Evolutionary conservation across 2,329 filamentous ascomycete genomes (phyloP).

Genomic region (Biscogniauxia marginata): DNA sequence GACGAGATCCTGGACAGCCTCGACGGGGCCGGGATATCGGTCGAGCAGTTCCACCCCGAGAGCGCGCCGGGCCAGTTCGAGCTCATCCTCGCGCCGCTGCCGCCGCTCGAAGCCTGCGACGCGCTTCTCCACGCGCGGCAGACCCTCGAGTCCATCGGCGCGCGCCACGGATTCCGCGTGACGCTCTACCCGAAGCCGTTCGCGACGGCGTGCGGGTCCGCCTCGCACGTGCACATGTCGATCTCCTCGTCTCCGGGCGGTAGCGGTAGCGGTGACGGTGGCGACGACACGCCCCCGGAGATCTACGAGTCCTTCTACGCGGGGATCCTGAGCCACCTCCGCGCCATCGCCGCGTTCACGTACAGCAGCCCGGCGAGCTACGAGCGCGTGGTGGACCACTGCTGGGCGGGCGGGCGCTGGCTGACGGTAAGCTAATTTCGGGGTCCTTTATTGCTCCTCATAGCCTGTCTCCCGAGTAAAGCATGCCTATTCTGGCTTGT

Average conservation of each 20-base stretch:
- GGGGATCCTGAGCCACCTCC: slow-evolving; percentile 65
- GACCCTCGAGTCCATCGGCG: slow-evolving; percentile 64
- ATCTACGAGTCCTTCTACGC: slow-evolving; percentile 68
- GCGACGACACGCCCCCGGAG: slow-evolving; percentile 31
- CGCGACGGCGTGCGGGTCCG: slow-evolving; percentile 56
- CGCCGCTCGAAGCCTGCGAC: slow-evolving; percentile 69
- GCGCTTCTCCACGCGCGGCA: slow-evolving; percentile 69
- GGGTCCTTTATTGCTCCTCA: no score
- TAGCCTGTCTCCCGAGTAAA: no score
- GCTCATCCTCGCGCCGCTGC: slow-evolving; percentile 63
- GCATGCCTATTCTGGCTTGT: no score
- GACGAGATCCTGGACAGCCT: slow-evolving; percentile 65
- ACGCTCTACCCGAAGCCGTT: slow-evolving; percentile 75
- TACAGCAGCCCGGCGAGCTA: slow-evolving; percentile 68
- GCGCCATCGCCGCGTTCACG: slow-evolving; percentile 66
- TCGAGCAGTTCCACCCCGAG: slow-evolving; percentile 76
- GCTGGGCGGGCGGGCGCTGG: slow-evolving; percentile 77
- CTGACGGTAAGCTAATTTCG: no score
- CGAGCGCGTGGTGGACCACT: slow-evolving; percentile 63
- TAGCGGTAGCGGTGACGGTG: no score
- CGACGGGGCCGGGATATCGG: slow-evolving; percentile 58
- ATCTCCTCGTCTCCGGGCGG: slow-evolving; percentile 42
- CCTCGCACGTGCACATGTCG: slow-evolving; percentile 69
- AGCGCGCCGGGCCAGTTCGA: slow-evolving; percentile 74
- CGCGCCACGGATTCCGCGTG: slow-evolving; percentile 60